Percentiles rank a stretch among this genome's conserved stretches.
Conservation (phyloP, 1,284 basidiomycete genomes). For the Cystobasidium pallidum region DNA sequence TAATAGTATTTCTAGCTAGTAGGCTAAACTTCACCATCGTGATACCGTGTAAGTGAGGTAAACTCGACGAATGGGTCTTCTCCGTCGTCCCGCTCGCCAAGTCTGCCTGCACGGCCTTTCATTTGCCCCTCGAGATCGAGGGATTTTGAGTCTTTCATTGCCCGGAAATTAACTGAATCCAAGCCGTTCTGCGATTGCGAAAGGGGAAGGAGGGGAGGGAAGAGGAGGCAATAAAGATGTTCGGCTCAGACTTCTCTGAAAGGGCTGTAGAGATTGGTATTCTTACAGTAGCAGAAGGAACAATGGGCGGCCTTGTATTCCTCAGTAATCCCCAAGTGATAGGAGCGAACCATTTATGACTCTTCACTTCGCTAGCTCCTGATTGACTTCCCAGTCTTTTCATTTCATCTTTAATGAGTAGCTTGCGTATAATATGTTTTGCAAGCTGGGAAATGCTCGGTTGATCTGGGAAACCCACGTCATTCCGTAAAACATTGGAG, state of each 20-base stretch:
- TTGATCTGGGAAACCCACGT: conserved; percentile 84
- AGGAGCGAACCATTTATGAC: conserved; percentile 96
- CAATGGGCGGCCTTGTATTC: conserved; percentile 84
- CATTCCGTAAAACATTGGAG: conserved; percentile 85
- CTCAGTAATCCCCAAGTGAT: conserved; percentile 96
- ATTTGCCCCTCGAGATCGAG: conserved; percentile 74
- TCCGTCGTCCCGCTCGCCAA: conserved; percentile 30
- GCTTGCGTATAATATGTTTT: conserved; percentile 82
- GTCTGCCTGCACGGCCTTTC: conserved; percentile 39
- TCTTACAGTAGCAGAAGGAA: conserved; percentile 55
- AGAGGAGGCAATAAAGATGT: too few species aligned
- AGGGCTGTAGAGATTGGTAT: background rate
- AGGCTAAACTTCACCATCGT: conserved; percentile 37
- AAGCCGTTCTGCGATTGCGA: conserved; percentile 67
- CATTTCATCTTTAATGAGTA: conserved; percentile 91
- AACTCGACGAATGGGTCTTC: conserved; percentile 44
- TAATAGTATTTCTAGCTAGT: background rate
- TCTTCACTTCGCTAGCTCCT: conserved; percentile 97
- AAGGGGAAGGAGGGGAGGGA: too few species aligned
- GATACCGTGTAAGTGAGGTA: conserved; percentile 30
- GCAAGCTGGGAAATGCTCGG: conserved; percentile 82
- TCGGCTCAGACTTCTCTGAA: background rate
- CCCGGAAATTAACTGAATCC: conserved; percentile 65
- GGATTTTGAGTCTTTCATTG: conserved; percentile 84
- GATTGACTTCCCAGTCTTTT: conserved; percentile 85